Percentiles rank a stretch among this genome's conserved stretches.
phyloP scores from a whole-genome alignment of 2,329 filamentous ascomycete species.

The Pseudovirgaria hyperparasitica region DNA sequence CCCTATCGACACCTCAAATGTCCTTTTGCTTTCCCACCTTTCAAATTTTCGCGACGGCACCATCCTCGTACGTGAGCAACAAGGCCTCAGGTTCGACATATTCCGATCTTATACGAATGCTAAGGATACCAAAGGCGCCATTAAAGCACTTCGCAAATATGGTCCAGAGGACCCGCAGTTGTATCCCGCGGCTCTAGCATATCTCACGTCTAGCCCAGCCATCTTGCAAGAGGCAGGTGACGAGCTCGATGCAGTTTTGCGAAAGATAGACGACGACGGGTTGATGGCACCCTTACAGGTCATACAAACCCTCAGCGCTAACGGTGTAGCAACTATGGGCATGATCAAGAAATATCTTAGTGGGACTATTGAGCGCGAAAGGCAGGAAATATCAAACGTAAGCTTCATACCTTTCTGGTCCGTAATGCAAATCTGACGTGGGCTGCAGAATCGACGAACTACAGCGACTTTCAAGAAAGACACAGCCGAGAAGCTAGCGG shows the following conservation, averaged over 20 bases:
- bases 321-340: slow-evolving; percentile 86
- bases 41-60: slow-evolving; percentile 85
- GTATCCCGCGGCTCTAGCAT: slow-evolving; percentile 83
- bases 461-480: slow-evolving; percentile 76
- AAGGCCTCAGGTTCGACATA: slow-evolving; percentile 84
- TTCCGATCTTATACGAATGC: slow-evolving; percentile 92
- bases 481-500: slow-evolving; percentile 64
- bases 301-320: slow-evolving; percentile 74
- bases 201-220: slow-evolving; percentile 74
- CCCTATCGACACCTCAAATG: slow-evolving; percentile 88
- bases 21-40: slow-evolving; percentile 82
- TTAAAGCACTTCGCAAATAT: slow-evolving; percentile 83
- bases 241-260: slow-evolving; percentile 67
- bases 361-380: slow-evolving; percentile 77
- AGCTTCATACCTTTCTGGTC: no score
- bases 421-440: slow-evolving; percentile 17
- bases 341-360: slow-evolving; percentile 90
- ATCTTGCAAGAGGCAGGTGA: slow-evolving; percentile 77
- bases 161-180: slow-evolving; percentile 82
- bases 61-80: slow-evolving; percentile 84
- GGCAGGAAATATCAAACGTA: slow-evolving; percentile 69
- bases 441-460: slow-evolving; percentile 72
- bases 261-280: slow-evolving; percentile 77
- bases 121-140: slow-evolving; percentile 80
- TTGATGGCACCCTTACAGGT: slow-evolving; percentile 95